Evolutionary conservation across 305 asterid species (phyloP).

Genomic region (Fraxinus velutina): DNA sequence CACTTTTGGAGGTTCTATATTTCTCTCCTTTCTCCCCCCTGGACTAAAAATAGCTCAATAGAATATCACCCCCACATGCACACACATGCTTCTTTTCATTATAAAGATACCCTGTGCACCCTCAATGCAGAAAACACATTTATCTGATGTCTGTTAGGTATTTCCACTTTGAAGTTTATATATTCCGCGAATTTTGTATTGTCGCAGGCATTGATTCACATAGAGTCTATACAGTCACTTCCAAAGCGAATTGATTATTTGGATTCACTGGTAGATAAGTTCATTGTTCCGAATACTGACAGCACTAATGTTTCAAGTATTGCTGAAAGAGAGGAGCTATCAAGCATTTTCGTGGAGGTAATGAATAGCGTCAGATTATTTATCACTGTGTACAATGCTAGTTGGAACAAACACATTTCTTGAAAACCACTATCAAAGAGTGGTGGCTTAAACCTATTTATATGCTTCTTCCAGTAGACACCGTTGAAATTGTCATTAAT

Average conservation of each 20-base stretch:
- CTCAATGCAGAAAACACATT: neutral
- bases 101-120: neutral
- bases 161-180: slow-evolving; percentile 12
- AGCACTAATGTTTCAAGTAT: slow-evolving; percentile 55
- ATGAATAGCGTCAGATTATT: slow-evolving; percentile 1
- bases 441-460: neutral
- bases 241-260: slow-evolving; percentile 76
- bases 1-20: slow-evolving; percentile 77
- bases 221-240: slow-evolving; percentile 85
- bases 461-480: neutral
- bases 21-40: slow-evolving; percentile 7
- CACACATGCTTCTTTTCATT: neutral
- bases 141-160: neutral
- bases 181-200: slow-evolving; percentile 6
- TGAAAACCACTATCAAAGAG: neutral
- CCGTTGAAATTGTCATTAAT: neutral
- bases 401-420: neutral
- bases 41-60: neutral
- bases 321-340: slow-evolving; percentile 87
- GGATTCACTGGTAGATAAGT: slow-evolving; percentile 81
- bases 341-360: slow-evolving; percentile 96
- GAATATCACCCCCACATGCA: neutral
- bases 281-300: slow-evolving; percentile 53
- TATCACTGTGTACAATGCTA: neutral
- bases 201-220: slow-evolving; percentile 88